Evolutionary conservation across 2,329 filamentous ascomycete genomes (phyloP).

Genomic region (Colletotrichum navitas): DNA sequence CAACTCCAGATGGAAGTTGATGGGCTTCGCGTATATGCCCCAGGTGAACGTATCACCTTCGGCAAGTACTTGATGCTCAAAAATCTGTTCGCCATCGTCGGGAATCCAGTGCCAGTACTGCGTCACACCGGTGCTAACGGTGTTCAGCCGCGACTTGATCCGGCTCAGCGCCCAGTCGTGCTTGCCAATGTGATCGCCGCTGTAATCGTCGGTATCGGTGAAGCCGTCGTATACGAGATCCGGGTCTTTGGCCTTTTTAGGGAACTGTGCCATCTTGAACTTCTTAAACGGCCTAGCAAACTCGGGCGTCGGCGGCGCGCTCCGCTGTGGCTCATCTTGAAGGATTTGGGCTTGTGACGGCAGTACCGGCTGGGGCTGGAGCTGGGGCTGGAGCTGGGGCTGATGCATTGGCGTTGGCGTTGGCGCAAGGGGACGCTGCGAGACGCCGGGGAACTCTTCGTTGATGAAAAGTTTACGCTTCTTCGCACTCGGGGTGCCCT

Average conservation of each 20-base stretch:
- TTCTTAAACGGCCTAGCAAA: conserved; percentile 29
- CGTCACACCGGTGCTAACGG: conserved; percentile 61
- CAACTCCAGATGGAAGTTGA: conserved; percentile 64
- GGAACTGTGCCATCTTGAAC: conserved; percentile 3
- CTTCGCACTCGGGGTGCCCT: conserved; percentile 46
- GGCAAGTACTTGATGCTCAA: conserved; percentile 68
- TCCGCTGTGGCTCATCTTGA: conserved; percentile 8
- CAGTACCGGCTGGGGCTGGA: background rate
- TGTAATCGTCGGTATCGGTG: conserved; percentile 66
- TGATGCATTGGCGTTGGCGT: conserved; percentile 18
- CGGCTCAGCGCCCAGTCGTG: conserved; percentile 66
- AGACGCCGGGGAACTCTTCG: conserved; percentile 19
- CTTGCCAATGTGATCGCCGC: conserved; percentile 57
- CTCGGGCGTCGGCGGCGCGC: conserved; percentile 27
- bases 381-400: background rate
- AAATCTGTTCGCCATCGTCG: conserved; percentile 52
- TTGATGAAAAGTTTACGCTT: conserved; percentile 50
- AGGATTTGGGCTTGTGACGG: background rate
- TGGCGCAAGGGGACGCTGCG: conserved; percentile 24
- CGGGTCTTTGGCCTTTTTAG: conserved; percentile 45
- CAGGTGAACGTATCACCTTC: conserved; percentile 59
- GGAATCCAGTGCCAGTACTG: conserved; percentile 69
- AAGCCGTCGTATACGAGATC: conserved; percentile 61
- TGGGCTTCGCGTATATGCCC: conserved; percentile 63
- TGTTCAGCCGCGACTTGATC: conserved; percentile 62